Conservation (phyloP, 331 rosid genomes). For the Pyracantha coccinea region DNA sequence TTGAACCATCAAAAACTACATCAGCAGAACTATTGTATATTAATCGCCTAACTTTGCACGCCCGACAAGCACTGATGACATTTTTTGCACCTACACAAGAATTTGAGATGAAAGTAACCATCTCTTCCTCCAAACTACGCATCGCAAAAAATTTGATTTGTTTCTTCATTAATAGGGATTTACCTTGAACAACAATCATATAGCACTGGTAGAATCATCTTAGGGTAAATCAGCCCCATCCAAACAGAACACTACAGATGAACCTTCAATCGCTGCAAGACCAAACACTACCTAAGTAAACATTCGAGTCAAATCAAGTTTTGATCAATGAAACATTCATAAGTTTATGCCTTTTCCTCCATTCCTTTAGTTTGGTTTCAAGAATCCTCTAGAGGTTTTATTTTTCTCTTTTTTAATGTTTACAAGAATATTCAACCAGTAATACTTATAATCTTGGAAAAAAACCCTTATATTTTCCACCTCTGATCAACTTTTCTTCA, state of each 20-base stretch:
- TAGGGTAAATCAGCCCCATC: conserved; percentile 34
- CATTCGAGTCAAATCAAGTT: not conserved
- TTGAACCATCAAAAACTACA: conserved; percentile 65
- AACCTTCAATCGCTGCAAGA: conserved; percentile 71
- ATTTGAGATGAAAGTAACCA: conserved; percentile 15
- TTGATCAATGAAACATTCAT: not conserved
- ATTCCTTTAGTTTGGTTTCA: not conserved
- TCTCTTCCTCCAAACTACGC: not conserved
- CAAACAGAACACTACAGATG: conserved; percentile 67
- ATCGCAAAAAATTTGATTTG: not conserved
- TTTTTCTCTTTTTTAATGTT: not conserved
- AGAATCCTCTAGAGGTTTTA: not conserved
- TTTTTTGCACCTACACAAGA: conserved; percentile 71
- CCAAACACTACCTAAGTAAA: not conserved
- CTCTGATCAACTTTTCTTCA: not conserved
- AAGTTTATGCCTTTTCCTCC: not conserved
- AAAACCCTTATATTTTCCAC: not conserved
- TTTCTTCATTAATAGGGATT: not conserved
- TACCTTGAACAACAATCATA: conserved; percentile 73
- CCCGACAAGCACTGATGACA: conserved; percentile 72
- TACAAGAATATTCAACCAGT: too few relatives aligned
- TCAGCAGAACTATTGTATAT: conserved; percentile 81
- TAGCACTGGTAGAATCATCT: conserved; percentile 46
- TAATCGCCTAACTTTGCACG: conserved; percentile 63
- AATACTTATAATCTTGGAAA: not conserved